These are phyloP conservation scores for Jaltomata sinuosa DNA, from an alignment of 257 asterid species.

Conservation along the genomic window DNA sequence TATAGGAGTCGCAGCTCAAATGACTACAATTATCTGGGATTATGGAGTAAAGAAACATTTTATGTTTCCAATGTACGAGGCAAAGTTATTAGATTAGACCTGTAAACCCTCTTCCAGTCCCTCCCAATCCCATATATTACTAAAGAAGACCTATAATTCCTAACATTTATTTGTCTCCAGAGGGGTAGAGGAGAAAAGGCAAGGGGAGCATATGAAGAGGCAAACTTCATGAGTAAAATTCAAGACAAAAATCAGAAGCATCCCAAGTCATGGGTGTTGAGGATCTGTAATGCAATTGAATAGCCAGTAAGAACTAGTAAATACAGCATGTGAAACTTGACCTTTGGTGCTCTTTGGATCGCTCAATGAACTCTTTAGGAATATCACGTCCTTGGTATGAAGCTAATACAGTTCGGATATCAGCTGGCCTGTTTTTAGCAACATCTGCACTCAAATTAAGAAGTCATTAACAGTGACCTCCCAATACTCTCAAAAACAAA, in stretches of 20 bases:
- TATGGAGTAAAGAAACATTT: neutral
- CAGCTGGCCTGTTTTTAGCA: conserved; percentile 67
- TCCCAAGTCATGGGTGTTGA: neutral
- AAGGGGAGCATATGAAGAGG: neutral
- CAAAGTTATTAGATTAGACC: neutral
- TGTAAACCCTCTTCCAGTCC: neutral
- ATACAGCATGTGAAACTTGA: conserved; percentile 9
- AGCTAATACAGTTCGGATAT: conserved; percentile 71
- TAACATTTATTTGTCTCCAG: neutral
- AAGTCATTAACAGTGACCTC: neutral
- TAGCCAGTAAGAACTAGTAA: neutral
- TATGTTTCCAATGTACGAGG: neutral
- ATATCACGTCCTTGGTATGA: conserved; percentile 84
- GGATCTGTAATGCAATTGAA: neutral
- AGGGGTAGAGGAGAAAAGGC: neutral
- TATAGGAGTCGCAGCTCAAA: neutral
- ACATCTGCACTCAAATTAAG: conserved; percentile 47
- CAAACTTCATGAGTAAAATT: neutral
- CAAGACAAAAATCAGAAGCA: neutral
- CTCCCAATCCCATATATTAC: neutral
- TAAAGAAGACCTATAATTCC: neutral
- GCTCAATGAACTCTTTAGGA: conserved; percentile 73
- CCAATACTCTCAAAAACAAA: neutral
- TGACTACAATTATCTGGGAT: neutral
- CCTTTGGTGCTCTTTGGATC: conserved; percentile 81